Conservation (phyloP, 2,329 filamentous ascomycete species). For the Xylariaceae sp. region DNA sequence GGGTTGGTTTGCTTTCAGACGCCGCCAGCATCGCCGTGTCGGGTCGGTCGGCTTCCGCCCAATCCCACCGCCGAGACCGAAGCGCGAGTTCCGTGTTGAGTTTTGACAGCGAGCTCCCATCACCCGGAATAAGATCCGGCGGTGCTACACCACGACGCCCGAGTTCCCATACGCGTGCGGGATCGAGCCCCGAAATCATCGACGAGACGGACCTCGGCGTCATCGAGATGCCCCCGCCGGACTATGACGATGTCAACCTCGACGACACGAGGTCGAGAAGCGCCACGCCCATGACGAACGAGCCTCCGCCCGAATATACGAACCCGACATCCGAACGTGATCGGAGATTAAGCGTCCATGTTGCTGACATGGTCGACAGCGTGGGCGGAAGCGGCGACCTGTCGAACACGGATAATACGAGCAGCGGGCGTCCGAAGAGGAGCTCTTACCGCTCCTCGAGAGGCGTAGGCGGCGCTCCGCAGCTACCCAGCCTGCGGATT, state of each 20-base stretch:
- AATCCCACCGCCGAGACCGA: slow-evolving; percentile 47
- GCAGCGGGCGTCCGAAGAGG: slow-evolving; percentile 26
- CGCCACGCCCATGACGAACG: slow-evolving; percentile 45
- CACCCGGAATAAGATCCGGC: slow-evolving; percentile 46
- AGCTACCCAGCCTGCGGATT: slow-evolving; percentile 57
- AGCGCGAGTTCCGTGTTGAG: slow-evolving; percentile 61
- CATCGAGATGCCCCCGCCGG: slow-evolving; percentile 52
- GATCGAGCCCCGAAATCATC: slow-evolving; percentile 55
- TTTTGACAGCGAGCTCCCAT: slow-evolving; percentile 48
- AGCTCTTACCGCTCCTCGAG: slow-evolving; percentile 30
- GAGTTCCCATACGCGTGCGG: slow-evolving; percentile 43
- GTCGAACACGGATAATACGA: slow-evolving; percentile 14
- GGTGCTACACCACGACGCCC: slow-evolving; percentile 44
- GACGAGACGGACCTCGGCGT: slow-evolving; percentile 54
- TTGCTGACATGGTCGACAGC: slow-evolving; percentile 31
- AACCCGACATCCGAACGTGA: slow-evolving; percentile 41
- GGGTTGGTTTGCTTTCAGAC: slow-evolving; percentile 70
- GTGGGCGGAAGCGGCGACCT: slow-evolving; percentile 31
- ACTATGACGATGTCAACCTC: slow-evolving; percentile 55
- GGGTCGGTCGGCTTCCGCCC: slow-evolving; percentile 31
- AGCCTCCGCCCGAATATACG: slow-evolving; percentile 56
- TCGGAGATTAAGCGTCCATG: slow-evolving; percentile 38
- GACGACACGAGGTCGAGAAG: slow-evolving; percentile 44
- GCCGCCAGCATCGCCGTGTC: slow-evolving; percentile 63
- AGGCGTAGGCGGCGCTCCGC: slow-evolving; percentile 46